These are phyloP conservation scores for Smithsoniella earleae DNA, from an alignment of 163 green algal genomes.

Conservation along the genomic window DNA sequence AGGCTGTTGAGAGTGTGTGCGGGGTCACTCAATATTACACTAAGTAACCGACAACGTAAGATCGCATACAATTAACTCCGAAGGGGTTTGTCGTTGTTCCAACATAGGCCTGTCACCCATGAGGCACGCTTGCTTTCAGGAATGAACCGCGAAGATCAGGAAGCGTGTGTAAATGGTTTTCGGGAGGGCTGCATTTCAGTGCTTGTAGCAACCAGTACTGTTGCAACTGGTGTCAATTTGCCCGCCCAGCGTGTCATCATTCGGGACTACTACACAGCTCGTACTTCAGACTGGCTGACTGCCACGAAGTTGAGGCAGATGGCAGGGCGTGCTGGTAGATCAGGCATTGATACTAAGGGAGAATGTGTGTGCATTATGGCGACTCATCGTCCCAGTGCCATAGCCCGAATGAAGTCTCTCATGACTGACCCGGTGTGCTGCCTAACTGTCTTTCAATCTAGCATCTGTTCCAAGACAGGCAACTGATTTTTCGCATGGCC, in stretches of 20 bases:
- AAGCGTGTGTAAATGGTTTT: conserved; percentile 21
- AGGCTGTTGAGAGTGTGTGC: too few species aligned
- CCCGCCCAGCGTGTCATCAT: conserved; percentile 89
- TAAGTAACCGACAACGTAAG: too few species aligned
- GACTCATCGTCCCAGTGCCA: background rate
- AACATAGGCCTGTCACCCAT: background rate
- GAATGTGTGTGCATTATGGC: conserved; percentile 41
- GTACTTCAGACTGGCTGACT: conserved; percentile 35
- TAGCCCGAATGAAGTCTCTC: background rate
- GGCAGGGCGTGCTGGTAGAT: conserved; percentile 77
- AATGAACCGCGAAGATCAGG: background rate
- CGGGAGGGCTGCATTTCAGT: conserved; percentile 62
- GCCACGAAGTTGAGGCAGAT: conserved; percentile 73
- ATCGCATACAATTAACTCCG: too few species aligned
- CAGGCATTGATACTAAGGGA: conserved; percentile 75
- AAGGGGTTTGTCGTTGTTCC: too few species aligned
- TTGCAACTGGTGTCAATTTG: conserved; percentile 95
- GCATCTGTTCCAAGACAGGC: background rate
- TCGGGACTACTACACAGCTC: conserved; percentile 47
- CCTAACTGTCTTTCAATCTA: background rate
- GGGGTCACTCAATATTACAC: too few species aligned
- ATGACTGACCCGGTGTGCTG: background rate
- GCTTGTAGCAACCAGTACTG: conserved; percentile 79
- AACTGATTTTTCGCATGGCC: background rate
- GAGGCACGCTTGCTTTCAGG: background rate